These are phyloP conservation scores for Arabis alpina DNA, from an alignment of 345 rosid genomes.

Conservation along the genomic window DNA sequence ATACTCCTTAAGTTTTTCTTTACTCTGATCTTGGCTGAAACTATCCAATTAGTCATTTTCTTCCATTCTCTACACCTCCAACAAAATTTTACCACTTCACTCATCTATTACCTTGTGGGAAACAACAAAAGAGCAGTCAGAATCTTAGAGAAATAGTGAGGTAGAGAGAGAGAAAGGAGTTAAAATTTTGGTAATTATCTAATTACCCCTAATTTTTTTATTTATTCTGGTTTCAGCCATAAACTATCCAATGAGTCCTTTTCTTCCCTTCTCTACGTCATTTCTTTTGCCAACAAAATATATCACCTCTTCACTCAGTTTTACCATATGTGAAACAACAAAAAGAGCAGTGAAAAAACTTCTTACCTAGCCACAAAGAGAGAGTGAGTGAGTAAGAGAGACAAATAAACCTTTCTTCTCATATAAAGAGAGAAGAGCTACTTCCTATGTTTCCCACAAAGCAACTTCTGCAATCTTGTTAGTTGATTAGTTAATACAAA, in stretches of 20 bases:
- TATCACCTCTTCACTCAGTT: not conserved
- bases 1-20: too few species aligned
- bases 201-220: not conserved
- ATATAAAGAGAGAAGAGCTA: constrained; percentile 61
- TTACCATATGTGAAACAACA: constrained; percentile 25
- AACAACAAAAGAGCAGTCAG: too few species aligned
- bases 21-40: too few species aligned
- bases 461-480: constrained; percentile 48
- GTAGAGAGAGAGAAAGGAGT: too few species aligned
- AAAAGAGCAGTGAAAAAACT: constrained; percentile 23
- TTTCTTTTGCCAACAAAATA: constrained; percentile 5
- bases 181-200: not conserved
- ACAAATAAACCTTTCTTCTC: constrained; percentile 44
- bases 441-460: constrained; percentile 46
- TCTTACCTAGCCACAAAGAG: constrained; percentile 26
- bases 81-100: too few species aligned
- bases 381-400: constrained; percentile 20
- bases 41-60: too few species aligned
- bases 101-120: too few species aligned
- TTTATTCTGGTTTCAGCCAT: not conserved
- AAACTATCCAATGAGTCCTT: not conserved
- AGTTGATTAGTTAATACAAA: constrained; percentile 29
- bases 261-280: not conserved
- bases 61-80: too few species aligned
- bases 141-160: too few species aligned